Conservation (phyloP, 129 eudicot genomes). For the Escallonia rubra region DNA sequence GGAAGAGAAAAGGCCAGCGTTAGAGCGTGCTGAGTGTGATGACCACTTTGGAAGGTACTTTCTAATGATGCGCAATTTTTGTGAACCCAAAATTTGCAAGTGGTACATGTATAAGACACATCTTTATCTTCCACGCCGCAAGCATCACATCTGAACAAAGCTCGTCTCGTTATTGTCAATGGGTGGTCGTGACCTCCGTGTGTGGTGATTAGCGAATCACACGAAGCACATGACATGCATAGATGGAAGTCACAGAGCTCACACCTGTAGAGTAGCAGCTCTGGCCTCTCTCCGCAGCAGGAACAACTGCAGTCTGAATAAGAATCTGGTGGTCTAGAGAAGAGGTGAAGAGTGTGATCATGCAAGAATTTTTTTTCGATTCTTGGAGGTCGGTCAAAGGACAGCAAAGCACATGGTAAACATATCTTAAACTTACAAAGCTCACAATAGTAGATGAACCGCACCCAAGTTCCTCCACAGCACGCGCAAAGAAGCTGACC, state of each 20-base stretch:
- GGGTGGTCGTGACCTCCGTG: conserved; percentile 5
- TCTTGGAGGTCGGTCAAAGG: no score
- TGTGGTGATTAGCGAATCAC: neutral
- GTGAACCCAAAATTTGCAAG: neutral
- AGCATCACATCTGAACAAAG: conserved; percentile 2
- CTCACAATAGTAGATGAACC: neutral
- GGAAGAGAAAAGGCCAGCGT: neutral
- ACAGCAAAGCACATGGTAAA: no score
- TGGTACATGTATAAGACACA: neutral
- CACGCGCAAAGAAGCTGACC: neutral
- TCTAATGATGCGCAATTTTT: neutral
- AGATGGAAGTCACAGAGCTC: neutral
- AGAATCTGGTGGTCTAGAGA: no score
- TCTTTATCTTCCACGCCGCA: conserved; percentile 3
- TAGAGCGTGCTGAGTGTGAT: neutral
- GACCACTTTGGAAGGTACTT: neutral
- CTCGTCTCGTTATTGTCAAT: neutral
- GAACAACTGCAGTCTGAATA: neutral
- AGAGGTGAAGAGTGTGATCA: no score
- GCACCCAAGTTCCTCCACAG: neutral
- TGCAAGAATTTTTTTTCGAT: no score
- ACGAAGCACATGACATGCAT: neutral
- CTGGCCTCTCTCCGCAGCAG: neutral
- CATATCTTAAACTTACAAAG: no score
- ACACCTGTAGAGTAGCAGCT: neutral